These are phyloP conservation scores for Kurtzmaniella quercitrusa DNA, from an alignment of 1,139 yeast genomes.

Conservation along the genomic window DNA sequence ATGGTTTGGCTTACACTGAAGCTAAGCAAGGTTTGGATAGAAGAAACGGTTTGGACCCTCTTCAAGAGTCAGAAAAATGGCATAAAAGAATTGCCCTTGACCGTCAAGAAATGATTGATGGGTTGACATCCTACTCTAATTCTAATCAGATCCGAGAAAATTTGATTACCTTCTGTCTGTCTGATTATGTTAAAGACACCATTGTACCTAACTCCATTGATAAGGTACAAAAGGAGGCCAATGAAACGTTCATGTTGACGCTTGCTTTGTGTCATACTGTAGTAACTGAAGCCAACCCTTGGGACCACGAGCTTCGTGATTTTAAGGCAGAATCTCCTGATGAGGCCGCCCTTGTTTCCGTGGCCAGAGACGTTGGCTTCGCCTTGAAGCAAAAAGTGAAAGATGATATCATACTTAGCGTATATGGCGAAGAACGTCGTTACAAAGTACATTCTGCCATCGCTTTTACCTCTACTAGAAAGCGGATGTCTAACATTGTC, in stretches of 20 bases:
- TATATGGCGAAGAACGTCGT: conserved; percentile 70
- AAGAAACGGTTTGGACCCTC: conserved; percentile 62
- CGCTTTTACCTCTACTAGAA: conserved; percentile 88
- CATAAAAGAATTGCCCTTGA: conserved; percentile 58
- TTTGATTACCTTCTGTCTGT: conserved; percentile 74
- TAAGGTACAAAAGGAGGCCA: conserved; percentile 55
- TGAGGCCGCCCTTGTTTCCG: conserved; percentile 91
- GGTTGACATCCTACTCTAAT: conserved; percentile 40
- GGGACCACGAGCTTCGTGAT: conserved; percentile 49
- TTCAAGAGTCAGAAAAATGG: conserved; percentile 64
- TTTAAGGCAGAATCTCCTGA: conserved; percentile 98
- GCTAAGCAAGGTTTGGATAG: conserved; percentile 57
- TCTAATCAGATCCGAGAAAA: conserved; percentile 62
- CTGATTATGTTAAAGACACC: conserved; percentile 45
- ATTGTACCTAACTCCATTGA: conserved; percentile 28
- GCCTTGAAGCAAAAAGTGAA: conserved; percentile 74
- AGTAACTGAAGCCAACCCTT: conserved; percentile 56
- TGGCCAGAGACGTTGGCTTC: conserved; percentile 91
- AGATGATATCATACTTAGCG: conserved; percentile 61
- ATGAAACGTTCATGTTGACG: conserved; percentile 79
- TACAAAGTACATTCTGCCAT: conserved; percentile 72
- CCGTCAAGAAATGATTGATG: conserved; percentile 58
- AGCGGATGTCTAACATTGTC: conserved; percentile 61
- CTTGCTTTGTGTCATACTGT: conserved; percentile 92
- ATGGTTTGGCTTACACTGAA: conserved; percentile 61